Base-by-base conservation (phyloP, 345 rosid species). In the Trapa incisa region DNA sequence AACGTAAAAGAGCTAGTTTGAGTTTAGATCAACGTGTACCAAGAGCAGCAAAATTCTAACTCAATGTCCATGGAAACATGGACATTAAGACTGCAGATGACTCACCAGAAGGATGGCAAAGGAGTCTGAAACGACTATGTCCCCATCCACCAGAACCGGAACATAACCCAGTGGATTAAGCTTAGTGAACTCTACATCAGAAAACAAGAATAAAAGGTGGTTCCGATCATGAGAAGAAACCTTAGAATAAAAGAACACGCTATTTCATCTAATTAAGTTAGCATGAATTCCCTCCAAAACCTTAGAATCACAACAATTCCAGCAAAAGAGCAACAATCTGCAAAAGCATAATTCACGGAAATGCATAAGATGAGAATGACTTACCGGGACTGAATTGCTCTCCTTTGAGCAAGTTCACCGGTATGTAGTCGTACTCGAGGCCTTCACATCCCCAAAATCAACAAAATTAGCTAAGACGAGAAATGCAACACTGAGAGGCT, bases 111-210 rank as follows among this genome's bases (percentile, higher is more conserved):
- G 73, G 62, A 92, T 92, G 67, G 97, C 93, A 33, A 88, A 76
- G 67, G 98, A 92, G 73, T 92, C 97, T 15, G 89, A 68, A 57
- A 89, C 37, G 41, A 86, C 80, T 64, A 78, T 10, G 57, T 84
- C 92, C 35, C 93, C 98, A 78, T 92, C 96, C 5, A 79, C 84
- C 67, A 89, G 84, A 1, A 72, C 87, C 12, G 96, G 96, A 57
- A 92, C 93, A 66, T 80, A 84, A 4, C 93, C 87, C 72, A 88
- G 74, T n/a, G 98, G 96, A 70, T 86, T 92, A 61, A 92, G 77
- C 86, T 81, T 78, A 70, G 64, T 66, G 73, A 84, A 88, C 62
- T 84, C 98, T 92, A 73, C 78, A 74, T 62, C 36, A 33, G 65
- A 33, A 22, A 50, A 69, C 29, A 11, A 6, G 38, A 22, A 47